Base-by-base conservation (phyloP, 2,329 filamentous ascomycete species). In the Cladosporium sp. region DNA sequence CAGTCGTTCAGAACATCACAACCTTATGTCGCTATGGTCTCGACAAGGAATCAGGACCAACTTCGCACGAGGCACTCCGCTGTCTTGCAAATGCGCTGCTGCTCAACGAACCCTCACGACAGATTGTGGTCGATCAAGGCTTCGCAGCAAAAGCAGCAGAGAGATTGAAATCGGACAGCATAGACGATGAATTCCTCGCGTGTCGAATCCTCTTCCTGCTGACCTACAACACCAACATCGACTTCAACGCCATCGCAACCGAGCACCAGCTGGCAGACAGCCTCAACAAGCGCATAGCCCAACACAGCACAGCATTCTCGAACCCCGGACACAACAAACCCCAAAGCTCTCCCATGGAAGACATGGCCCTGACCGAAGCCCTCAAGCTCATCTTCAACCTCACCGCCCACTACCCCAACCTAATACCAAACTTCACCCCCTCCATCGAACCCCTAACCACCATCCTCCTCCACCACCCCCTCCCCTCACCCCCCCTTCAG, bases 371-470 rank as follows among this genome's bases (percentile, higher is more conserved):
- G 35, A 78, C 77, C 8, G 92, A 97, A 68, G 92, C 87, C 0
- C 74, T 93, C 46, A 96, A 95, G 65, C 77, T 97, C 38, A 72
- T 95, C 48, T 97, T 95, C 76, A 96, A 96, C 68, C 77, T 95
- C 49, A 87, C 86, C 1, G 84, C 91, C 61, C 83, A 84, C 63
- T 86, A 85, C 62, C 81, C 83, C 3, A 77, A 84, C 40, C 76
- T 85, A 22, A 70, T 73, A 4, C 67, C 74, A 0, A 71, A 75
- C 0, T 95, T 96, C 64, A 82, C 82, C 1, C 73, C 79, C 18
- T 82, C 85, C 2, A 78, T 95, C 40, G 78, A 83, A 9, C 77
- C 83, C 54, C 80, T 97, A 28, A 74, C 91, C 53, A 79, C 81
- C 42, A 79, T 96, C 14, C 74, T 97, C 13, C 69, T 70, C 31